A percentile compares a stretch with the other conserved stretches of the same genome.
These are phyloP conservation scores for Penicillium alfredii DNA, from an alignment of 495 filamentous ascomycete genomes.

Conservation along the genomic window DNA sequence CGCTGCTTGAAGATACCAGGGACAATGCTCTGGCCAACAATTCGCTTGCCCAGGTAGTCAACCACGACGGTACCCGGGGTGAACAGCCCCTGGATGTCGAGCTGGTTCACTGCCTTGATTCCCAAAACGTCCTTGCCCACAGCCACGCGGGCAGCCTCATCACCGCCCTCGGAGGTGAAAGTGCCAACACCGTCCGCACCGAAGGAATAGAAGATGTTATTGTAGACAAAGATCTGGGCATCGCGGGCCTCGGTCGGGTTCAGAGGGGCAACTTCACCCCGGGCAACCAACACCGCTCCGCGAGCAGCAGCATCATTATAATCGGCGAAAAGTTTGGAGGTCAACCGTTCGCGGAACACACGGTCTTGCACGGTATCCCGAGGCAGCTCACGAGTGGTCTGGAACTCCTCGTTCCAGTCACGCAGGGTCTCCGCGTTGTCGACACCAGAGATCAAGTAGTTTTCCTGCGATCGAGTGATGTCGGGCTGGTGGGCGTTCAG, in stretches of 20 bases:
- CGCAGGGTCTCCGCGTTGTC: constrained; percentile 91
- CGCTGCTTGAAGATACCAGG: constrained; percentile 99
- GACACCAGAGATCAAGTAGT: constrained; percentile 78
- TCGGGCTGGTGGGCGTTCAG: constrained; percentile 70
- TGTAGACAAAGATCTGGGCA: constrained; percentile 98
- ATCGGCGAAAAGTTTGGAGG: constrained; percentile 93
- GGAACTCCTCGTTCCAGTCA: constrained; percentile 99
- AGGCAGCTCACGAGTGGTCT: constrained; percentile 88
- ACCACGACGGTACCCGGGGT: constrained; percentile 95
- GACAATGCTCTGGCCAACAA: constrained; percentile 97
- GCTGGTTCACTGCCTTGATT: constrained; percentile 89
- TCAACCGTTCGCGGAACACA: constrained; percentile 89
- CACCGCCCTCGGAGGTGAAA: constrained; percentile 91
- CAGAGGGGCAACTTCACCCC: constrained; percentile 89
- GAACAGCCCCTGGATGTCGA: constrained; percentile 90
- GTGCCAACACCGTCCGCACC: constrained; percentile 97
- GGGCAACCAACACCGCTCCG: constrained; percentile 87
- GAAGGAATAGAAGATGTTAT: constrained; percentile 99
- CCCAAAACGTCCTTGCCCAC: constrained; percentile 95
- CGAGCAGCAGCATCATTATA: constrained; percentile 92
- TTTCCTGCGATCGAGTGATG: constrained; percentile 85
- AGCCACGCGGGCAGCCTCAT: constrained; percentile 93
- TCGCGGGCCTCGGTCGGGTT: constrained; percentile 91
- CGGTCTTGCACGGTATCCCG: constrained; percentile 91
- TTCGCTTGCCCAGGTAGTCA: constrained; percentile 93